Evolutionary conservation across 2,329 filamentous ascomycete genomes (phyloP).

Genomic region (Penicillium olsonii): DNA sequence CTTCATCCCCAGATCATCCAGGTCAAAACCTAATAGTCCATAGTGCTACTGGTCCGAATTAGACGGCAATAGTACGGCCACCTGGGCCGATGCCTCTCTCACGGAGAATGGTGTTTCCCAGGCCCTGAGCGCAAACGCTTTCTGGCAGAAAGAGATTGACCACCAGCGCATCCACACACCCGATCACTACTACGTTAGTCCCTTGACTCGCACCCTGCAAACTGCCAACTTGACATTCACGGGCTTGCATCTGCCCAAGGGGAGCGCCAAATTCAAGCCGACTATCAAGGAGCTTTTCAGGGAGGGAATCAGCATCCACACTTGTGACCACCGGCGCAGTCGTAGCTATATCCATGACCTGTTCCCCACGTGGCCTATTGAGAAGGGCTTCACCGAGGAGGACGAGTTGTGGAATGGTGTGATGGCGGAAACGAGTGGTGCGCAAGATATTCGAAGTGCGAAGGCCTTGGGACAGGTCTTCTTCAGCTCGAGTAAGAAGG

Average conservation of each 20-base stretch:
- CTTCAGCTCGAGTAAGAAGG: conserved; percentile 34
- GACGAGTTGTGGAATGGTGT: conserved; percentile 58
- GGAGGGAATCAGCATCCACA: conserved; percentile 61
- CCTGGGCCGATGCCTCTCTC: conserved; percentile 60
- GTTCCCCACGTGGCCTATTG: conserved; percentile 54
- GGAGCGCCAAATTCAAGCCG: conserved; percentile 49
- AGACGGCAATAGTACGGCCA: conserved; percentile 55
- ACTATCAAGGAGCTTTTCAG: conserved; percentile 59
- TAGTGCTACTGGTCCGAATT: conserved; percentile 60
- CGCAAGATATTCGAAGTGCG: conserved; percentile 49
- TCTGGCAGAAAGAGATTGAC: conserved; percentile 53
- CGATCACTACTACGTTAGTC: conserved; percentile 57
- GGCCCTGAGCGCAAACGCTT: conserved; percentile 45
- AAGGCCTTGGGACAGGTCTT: conserved; percentile 56
- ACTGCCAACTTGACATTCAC: conserved; percentile 58
- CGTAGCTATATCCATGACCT: conserved; percentile 48
- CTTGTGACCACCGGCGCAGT: conserved; percentile 58
- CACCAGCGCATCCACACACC: conserved; percentile 54
- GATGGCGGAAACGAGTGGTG: conserved; percentile 49
- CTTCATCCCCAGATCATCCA: not conserved
- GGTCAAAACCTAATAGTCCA: not conserved
- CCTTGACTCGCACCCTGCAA: conserved; percentile 57
- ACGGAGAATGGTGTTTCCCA: conserved; percentile 54
- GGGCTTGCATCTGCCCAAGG: conserved; percentile 45
- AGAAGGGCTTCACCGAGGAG: conserved; percentile 54